Conservation (phyloP, 2,329 filamentous ascomycete species). For the Dothistroma pini region DNA sequence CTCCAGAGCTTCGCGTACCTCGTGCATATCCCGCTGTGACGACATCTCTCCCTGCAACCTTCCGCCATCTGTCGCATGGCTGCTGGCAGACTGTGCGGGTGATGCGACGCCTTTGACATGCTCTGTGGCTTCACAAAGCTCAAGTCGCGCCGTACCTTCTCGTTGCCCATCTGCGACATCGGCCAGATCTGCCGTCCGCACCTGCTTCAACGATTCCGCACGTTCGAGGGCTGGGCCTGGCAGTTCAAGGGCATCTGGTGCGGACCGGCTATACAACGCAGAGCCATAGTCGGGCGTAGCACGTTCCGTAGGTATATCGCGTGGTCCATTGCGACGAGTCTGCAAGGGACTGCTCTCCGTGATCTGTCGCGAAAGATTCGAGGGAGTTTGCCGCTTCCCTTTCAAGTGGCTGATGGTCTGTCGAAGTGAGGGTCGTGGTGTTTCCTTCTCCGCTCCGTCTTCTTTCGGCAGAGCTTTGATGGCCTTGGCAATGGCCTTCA, state of each 20-base stretch:
- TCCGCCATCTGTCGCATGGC: background rate
- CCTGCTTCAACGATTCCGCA: slow-evolving; percentile 1
- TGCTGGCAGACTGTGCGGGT: background rate
- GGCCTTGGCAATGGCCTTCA: slow-evolving; percentile 1
- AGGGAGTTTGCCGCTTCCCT: slow-evolving; percentile 3
- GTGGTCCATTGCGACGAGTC: slow-evolving; percentile 26
- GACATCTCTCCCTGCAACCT: slow-evolving; percentile 28
- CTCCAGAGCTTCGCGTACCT: slow-evolving; percentile 62
- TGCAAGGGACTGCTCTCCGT: slow-evolving; percentile 33
- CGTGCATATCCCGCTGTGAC: slow-evolving; percentile 51
- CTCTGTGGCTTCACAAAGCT: background rate
- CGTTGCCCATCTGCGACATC: background rate
- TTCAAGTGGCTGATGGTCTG: slow-evolving; percentile 3
- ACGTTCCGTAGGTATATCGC: background rate
- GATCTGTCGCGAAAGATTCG: slow-evolving; percentile 5
- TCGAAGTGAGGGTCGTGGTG: slow-evolving; percentile 1
- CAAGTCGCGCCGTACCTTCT: background rate
- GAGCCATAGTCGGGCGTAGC: slow-evolving; percentile 53
- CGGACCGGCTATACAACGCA: slow-evolving; percentile 47
- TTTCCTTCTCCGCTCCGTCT: slow-evolving; percentile 9
- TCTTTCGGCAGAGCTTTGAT: background rate
- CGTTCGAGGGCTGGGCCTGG: slow-evolving; percentile 56
- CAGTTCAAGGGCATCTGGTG: slow-evolving; percentile 49
- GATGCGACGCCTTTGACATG: background rate
- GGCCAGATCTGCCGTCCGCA: background rate